Base-by-base conservation (phyloP, 2,329 filamentous ascomycete species). In the Talaromyces sp. region DNA sequence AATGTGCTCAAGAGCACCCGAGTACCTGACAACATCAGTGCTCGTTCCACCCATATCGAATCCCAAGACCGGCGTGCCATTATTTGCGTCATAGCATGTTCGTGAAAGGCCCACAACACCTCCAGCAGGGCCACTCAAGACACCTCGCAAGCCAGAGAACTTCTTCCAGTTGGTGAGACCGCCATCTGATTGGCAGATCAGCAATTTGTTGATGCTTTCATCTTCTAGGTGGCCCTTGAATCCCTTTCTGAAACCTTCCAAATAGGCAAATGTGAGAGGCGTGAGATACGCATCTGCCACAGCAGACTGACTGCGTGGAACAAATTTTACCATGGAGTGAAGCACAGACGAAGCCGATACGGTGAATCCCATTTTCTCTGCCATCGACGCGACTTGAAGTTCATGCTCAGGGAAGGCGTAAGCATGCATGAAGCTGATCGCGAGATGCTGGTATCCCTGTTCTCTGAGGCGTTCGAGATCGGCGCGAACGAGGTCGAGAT, bases 81-180 rank as follows among this genome's bases (percentile, higher is more conserved):
- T 93, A 46, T 88, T 79, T 0, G 86, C 81, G 60, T 96, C 92
- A 68, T 93, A 96, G 1, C 88, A 93, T 0, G 92, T 96, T 17
- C 92, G 84, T 14, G 91, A 91, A 69, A 96, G 96, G 3, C 92
- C 92, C 0, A 96, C 91, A 0, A 96, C 92, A 47, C 92, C 92
- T 33, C 91, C 92, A 20, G 92, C 92, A 1, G 92, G 92, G 0
- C 92, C 92, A 1, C 90, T 95, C 6, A 97, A 70, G 49, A 97
- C 95, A 1, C 91, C 91, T 62, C 88, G 87, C 7, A 96, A 75
- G 0, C 92, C 92, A 1, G 89, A 93, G 67, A 97, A 96, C 62
- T 78, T 67, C 39, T 68, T 68, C 29, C 75, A 72, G 49, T 76
- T 71, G 4, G 85, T 83, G 4, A 86, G 70, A 4, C 83, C 83